Conservation (phyloP, 306 rosid species). For the Malus fusca region DNA sequence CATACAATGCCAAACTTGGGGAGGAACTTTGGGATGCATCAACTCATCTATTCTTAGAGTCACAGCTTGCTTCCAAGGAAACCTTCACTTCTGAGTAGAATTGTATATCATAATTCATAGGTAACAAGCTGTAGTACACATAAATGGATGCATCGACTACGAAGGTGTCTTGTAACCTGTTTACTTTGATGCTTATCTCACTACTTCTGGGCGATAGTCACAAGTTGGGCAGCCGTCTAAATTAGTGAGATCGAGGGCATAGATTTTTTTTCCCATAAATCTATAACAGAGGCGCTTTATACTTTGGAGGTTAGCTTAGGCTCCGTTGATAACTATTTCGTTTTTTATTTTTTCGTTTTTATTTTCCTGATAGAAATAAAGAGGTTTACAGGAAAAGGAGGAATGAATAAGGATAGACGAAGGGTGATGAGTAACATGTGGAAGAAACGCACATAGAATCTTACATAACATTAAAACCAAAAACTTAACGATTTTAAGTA, state of each 20-base stretch:
- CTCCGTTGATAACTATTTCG: too few species aligned
- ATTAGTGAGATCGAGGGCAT: neutral
- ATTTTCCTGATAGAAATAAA: too few species aligned
- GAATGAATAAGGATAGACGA: too few species aligned
- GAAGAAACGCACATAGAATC: too few species aligned
- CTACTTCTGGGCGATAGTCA: neutral
- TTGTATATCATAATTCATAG: neutral
- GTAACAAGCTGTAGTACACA: neutral
- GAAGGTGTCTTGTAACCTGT: neutral
- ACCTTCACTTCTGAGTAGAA: conserved; percentile 13
- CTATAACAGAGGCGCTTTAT: neutral
- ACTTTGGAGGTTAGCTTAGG: too few species aligned
- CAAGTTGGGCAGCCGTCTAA: neutral
- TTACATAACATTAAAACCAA: too few species aligned
- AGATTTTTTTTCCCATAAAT: too few species aligned
- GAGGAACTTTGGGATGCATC: conserved; percentile 71
- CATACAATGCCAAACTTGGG: conserved; percentile 46
- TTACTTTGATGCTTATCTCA: neutral
- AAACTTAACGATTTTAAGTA: too few species aligned
- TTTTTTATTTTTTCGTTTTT: too few species aligned
- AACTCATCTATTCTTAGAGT: conserved; percentile 35
- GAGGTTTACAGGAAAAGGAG: too few species aligned
- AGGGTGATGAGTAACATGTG: too few species aligned
- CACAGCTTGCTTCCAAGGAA: conserved; percentile 36
- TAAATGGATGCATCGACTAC: neutral